These are phyloP conservation scores for Plasmodium malariae DNA, from an alignment of 169 alveolate species.

Conservation along the genomic window DNA sequence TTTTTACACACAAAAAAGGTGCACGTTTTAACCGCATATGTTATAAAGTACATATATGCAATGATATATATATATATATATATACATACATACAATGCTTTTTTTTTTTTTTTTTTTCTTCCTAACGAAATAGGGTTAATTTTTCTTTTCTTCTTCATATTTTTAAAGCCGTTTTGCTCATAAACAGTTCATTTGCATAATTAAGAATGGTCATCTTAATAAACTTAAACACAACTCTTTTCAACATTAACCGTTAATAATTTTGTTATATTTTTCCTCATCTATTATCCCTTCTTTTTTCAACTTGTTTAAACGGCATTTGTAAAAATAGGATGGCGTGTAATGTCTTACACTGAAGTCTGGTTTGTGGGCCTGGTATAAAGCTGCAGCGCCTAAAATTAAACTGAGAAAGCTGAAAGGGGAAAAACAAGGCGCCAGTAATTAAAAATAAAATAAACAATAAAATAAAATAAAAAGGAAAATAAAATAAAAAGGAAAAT, in stretches of 20 bases:
- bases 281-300: slow-evolving; percentile 46
- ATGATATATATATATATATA: no score
- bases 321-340: slow-evolving; percentile 64
- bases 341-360: slow-evolving; percentile 37
- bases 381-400: slow-evolving; percentile 35
- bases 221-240: neutral
- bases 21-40: no score
- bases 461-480: neutral
- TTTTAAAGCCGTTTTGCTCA: no score
- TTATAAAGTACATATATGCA: no score
- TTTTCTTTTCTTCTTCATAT: no score
- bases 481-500: neutral
- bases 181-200: neutral
- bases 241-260: slow-evolving; percentile 12
- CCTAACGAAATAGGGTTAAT: no score
- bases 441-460: neutral
- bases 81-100: no score
- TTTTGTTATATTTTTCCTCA: slow-evolving; percentile 47
- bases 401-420: slow-evolving; percentile 54
- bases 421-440: no score
- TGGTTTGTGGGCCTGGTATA: slow-evolving; percentile 42
- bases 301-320: slow-evolving; percentile 37
- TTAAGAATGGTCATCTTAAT: neutral
- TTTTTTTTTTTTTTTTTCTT: no score
- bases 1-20: no score